Conservation (phyloP, 164 flowering plant species). For the Litsea cubeba region DNA sequence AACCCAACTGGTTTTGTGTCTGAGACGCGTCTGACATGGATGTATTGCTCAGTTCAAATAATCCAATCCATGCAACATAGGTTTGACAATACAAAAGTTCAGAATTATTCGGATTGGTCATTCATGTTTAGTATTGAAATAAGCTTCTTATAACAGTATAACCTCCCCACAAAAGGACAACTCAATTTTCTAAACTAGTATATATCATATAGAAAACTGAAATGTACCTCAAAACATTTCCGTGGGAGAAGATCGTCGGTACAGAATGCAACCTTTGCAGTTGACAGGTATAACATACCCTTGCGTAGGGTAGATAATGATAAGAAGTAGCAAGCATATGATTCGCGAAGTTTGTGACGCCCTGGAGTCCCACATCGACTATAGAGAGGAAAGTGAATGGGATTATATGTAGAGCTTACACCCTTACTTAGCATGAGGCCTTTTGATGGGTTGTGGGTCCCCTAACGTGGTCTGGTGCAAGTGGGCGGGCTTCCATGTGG, state of each 20-base stretch:
- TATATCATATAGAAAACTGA: background rate
- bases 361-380: too few relatives aligned
- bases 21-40: background rate
- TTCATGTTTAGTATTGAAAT: background rate
- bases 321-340: constrained; percentile 89
- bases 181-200: background rate
- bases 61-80: background rate
- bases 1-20: too few relatives aligned
- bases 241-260: constrained; percentile 87
- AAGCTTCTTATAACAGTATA: background rate
- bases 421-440: too few relatives aligned
- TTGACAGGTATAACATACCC: constrained; percentile 75
- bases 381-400: too few relatives aligned
- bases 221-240: constrained; percentile 82
- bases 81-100: background rate
- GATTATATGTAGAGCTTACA: too few relatives aligned
- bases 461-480: too few relatives aligned
- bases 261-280: constrained; percentile 81
- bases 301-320: constrained; percentile 91
- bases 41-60: background rate
- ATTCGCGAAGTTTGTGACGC: too few relatives aligned
- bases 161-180: background rate
- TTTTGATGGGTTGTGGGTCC: too few relatives aligned
- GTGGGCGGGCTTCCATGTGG: too few relatives aligned
- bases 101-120: too few relatives aligned